Evolutionary conservation across 306 rosid genomes (phyloP).

Genomic region (Vachellia collinsii): DNA sequence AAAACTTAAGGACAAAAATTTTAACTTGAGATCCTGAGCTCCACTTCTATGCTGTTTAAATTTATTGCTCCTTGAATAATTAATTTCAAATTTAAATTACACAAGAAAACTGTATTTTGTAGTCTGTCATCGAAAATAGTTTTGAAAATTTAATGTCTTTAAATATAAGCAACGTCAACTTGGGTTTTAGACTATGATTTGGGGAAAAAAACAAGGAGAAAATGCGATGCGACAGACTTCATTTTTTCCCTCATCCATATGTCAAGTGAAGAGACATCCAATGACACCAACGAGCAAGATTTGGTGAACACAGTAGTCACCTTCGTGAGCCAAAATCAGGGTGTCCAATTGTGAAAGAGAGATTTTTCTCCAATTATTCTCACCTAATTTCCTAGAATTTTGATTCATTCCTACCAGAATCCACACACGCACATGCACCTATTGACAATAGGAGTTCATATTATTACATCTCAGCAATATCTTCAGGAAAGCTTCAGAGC

Average conservation of each 20-base stretch:
- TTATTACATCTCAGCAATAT: constrained; percentile 24
- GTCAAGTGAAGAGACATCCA: background rate
- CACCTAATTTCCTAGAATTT: background rate
- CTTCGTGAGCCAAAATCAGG: background rate
- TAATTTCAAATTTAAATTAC: background rate
- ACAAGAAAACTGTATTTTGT: background rate
- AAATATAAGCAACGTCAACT: background rate
- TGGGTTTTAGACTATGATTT: background rate
- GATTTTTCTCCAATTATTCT: constrained; percentile 8
- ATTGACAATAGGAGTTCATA: background rate
- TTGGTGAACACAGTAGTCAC: background rate
- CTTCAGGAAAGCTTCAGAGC: constrained; percentile 22
- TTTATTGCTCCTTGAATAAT: background rate
- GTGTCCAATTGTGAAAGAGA: background rate
- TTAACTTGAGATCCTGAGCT: background rate
- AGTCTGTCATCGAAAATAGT: background rate
- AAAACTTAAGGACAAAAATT: background rate
- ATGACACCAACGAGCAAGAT: background rate
- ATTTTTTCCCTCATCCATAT: background rate
- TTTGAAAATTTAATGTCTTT: background rate
- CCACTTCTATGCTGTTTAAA: background rate
- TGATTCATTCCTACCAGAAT: background rate
- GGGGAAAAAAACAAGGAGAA: background rate
- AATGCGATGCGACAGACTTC: background rate
- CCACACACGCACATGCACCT: no score